Conservation (phyloP, 1,139 yeast species). For the Eremothecium cymbalariae region DNA sequence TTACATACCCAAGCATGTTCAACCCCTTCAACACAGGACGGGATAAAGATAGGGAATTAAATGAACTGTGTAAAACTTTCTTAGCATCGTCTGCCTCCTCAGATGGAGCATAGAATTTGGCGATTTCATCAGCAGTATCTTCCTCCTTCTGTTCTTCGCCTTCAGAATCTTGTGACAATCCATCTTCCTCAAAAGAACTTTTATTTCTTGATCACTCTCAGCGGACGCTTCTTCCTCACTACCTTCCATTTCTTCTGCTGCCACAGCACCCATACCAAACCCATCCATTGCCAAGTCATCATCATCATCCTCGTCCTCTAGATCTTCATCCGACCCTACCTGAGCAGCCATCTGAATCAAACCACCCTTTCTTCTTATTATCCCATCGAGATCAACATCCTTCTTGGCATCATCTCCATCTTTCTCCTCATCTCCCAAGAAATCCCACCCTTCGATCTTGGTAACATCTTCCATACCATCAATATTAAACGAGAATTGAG, state of each 20-base stretch:
- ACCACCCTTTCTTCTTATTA: conserved; percentile 76
- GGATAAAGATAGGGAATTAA: conserved; percentile 72
- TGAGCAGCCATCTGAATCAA: conserved; percentile 48
- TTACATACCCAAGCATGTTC: conserved; percentile 66
- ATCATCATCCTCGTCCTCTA: conserved; percentile 35
- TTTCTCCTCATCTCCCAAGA: conserved; percentile 43
- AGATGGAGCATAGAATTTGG: conserved; percentile 55
- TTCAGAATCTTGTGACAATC: conserved; percentile 25
- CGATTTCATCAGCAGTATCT: conserved; percentile 66
- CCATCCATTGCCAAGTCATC: conserved; percentile 63
- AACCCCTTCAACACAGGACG: conserved; percentile 85
- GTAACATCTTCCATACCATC: conserved; percentile 48
- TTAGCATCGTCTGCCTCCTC: conserved; percentile 42
- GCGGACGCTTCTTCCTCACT: conserved; percentile 11
- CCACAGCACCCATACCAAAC: conserved; percentile 57
- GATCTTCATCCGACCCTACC: conserved; percentile 34
- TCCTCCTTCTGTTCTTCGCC: conserved; percentile 38
- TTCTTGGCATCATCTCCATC: conserved; percentile 33
- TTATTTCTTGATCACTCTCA: conserved; percentile 16
- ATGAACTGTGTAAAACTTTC: conserved; percentile 48
- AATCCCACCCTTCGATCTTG: conserved; percentile 76
- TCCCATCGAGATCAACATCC: conserved; percentile 81
- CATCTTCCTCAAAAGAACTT: conserved; percentile 31
- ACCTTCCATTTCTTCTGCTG: conserved; percentile 24
- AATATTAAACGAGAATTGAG: conserved; percentile 59